Evolutionary conservation across 1,139 yeast species (phyloP).

Genomic region (Wickerhamomyces sp.): DNA sequence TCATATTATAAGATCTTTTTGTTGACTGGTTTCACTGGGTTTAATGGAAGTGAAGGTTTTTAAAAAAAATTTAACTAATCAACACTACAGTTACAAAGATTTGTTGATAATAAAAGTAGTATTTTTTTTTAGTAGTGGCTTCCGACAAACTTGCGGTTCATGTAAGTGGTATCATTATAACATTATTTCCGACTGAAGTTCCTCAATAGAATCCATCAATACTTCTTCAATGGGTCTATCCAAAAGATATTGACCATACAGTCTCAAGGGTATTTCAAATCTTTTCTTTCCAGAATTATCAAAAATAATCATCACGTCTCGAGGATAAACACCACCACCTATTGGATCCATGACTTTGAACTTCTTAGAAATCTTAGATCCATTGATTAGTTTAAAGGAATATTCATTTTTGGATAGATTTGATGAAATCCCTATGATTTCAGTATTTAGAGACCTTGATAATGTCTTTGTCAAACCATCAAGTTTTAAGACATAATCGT

Average conservation of each 20-base stretch:
- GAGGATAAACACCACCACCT: constrained; percentile 44
- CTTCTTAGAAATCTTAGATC: constrained; percentile 22
- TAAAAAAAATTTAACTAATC: background rate
- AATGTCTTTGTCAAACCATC: too few relatives aligned
- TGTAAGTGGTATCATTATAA: background rate
- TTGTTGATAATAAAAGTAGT: background rate
- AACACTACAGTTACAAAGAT: too few relatives aligned
- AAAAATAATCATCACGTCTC: constrained; percentile 34
- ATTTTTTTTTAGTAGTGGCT: background rate
- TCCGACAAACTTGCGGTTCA: too few relatives aligned
- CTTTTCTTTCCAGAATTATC: constrained; percentile 23
- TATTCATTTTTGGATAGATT: constrained; percentile 11
- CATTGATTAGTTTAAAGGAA: constrained; percentile 17
- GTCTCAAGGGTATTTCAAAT: constrained; percentile 15
- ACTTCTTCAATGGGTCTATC: constrained; percentile 21
- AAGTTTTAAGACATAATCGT: background rate
- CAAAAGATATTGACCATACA: constrained; percentile 17
- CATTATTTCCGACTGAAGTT: constrained; percentile 8
- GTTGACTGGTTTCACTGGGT: constrained; percentile 69
- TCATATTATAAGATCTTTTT: constrained; percentile 58
- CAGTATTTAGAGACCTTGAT: constrained; percentile 1
- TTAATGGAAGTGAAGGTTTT: constrained; percentile 60
- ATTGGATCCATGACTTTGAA: constrained; percentile 37
- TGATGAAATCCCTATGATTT: constrained; percentile 18
- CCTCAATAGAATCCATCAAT: constrained; percentile 25